A percentile compares a stretch with the other conserved stretches of the same genome.
Evolutionary conservation across 176 grass and related monocot species (phyloP).

Genomic region (Dactylis glomerata): DNA sequence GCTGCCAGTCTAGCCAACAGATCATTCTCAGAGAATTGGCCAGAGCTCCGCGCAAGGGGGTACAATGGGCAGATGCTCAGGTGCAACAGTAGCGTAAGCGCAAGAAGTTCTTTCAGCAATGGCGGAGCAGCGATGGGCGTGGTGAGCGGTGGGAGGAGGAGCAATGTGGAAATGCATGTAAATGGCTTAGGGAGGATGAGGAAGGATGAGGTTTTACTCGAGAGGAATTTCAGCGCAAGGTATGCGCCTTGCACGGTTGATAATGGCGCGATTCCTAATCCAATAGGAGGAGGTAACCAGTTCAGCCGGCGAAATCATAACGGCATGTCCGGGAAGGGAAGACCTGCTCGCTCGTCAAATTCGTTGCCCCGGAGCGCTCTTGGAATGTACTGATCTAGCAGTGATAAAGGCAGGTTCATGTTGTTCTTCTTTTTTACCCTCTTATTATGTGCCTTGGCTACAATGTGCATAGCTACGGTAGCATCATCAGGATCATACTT

Average conservation of each 20-base stretch:
- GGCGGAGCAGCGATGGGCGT: slow-evolving; percentile 7
- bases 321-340: slow-evolving; percentile 34
- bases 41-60: slow-evolving; percentile 45
- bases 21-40: slow-evolving; percentile 38
- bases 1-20: slow-evolving; percentile 34
- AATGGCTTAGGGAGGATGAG: slow-evolving; percentile 49
- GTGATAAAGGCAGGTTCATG: neutral
- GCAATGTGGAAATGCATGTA: slow-evolving; percentile 35
- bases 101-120: slow-evolving; percentile 51
- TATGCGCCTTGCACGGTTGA: slow-evolving; percentile 40
- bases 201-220: slow-evolving; percentile 63
- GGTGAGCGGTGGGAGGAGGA: slow-evolving; percentile 45
- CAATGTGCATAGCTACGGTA: slow-evolving; percentile 29
- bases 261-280: slow-evolving; percentile 38
- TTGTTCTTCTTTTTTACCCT: neutral
- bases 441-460: neutral
- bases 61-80: slow-evolving; percentile 60
- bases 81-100: slow-evolving; percentile 75
- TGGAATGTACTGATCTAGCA: slow-evolving; percentile 41
- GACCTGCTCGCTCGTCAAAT: slow-evolving; percentile 42
- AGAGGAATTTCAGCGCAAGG: slow-evolving; percentile 65
- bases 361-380: slow-evolving; percentile 40
- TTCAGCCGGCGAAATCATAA: slow-evolving; percentile 38
- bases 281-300: slow-evolving; percentile 24
- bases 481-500: slow-evolving; percentile 3